phyloP scores from a whole-genome alignment of 2,329 filamentous ascomycete species.

The Botrytis elliptica region DNA sequence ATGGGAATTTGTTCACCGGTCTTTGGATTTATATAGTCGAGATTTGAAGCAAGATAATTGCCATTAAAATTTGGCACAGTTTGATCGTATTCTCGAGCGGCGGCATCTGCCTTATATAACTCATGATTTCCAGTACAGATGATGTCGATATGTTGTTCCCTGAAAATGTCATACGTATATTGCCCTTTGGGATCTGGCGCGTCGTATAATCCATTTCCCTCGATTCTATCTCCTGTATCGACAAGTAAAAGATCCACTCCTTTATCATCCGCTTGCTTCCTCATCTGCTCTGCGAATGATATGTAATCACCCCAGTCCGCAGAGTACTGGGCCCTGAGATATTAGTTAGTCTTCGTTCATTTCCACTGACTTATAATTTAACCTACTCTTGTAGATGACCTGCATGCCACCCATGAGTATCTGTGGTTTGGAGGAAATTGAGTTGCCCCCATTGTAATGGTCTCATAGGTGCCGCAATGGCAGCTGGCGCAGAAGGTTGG shows the following conservation, averaged over 20 bases:
- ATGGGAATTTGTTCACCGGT: slow-evolving; percentile 72
- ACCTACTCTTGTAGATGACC: slow-evolving; percentile 86
- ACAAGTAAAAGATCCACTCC: slow-evolving; percentile 87
- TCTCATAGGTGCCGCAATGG: slow-evolving; percentile 77
- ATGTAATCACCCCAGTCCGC: slow-evolving; percentile 98
- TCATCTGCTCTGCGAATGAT: slow-evolving; percentile 84
- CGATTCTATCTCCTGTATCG: slow-evolving; percentile 90
- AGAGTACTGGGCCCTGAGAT: slow-evolving; percentile 74
- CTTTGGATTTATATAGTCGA: slow-evolving; percentile 78
- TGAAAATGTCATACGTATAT: slow-evolving; percentile 85
- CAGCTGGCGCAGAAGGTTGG: slow-evolving; percentile 78
- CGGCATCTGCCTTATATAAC: slow-evolving; percentile 78
- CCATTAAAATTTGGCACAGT: slow-evolving; percentile 81
- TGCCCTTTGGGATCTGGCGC: slow-evolving; percentile 82
- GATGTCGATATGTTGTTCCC: slow-evolving; percentile 78
- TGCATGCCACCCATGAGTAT: slow-evolving; percentile 93
- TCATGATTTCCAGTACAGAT: slow-evolving; percentile 93
- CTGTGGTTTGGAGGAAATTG: slow-evolving; percentile 95
- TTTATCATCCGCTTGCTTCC: slow-evolving; percentile 70
- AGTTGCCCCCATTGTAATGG: slow-evolving; percentile 88
- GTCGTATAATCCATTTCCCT: slow-evolving; percentile 94
- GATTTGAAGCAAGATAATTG: slow-evolving; percentile 84
- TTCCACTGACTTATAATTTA: background rate
- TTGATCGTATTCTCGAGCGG: slow-evolving; percentile 71
- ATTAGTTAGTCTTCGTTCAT: slow-evolving; percentile 23